These are phyloP conservation scores for Rutstroemia sp. DNA, from an alignment of 2,329 filamentous ascomycete species.

Conservation along the genomic window DNA sequence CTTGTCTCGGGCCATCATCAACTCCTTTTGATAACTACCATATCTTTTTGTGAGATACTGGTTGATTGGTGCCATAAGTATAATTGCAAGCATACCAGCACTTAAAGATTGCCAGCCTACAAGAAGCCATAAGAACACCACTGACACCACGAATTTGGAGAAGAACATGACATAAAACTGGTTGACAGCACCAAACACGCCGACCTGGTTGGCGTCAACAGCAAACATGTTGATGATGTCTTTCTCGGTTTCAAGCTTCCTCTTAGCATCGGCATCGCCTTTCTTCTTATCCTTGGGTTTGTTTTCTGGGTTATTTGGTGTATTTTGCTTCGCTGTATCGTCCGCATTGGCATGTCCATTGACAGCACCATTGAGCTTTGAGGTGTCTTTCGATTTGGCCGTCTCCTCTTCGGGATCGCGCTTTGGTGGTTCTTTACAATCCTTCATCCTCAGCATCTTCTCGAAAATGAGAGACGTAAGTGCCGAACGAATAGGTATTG, in stretches of 20 bases:
- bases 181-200: slow-evolving; percentile 56
- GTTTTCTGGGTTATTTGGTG: not conserved
- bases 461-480: slow-evolving; percentile 65
- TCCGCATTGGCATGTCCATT: slow-evolving; percentile 1
- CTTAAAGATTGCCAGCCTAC: slow-evolving; percentile 63
- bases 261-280: not conserved
- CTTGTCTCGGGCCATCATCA: slow-evolving; percentile 68
- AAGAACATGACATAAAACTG: slow-evolving; percentile 53
- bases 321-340: not conserved
- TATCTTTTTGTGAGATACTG: slow-evolving; percentile 57
- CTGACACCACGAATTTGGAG: slow-evolving; percentile 55
- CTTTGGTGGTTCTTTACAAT: slow-evolving; percentile 43
- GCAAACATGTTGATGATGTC: slow-evolving; percentile 68
- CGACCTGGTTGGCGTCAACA: slow-evolving; percentile 60
- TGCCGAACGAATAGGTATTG: slow-evolving; percentile 53
- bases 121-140: slow-evolving; percentile 56
- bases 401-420: slow-evolving; percentile 6
- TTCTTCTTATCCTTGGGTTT: not conserved
- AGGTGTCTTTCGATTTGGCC: slow-evolving; percentile 2
- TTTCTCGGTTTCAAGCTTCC: slow-evolving; percentile 47
- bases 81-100: slow-evolving; percentile 55
- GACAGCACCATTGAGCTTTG: not conserved
- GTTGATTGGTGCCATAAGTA: slow-evolving; percentile 59
- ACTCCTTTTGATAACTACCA: slow-evolving; percentile 50
- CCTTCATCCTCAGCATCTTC: slow-evolving; percentile 68